These are phyloP conservation scores for Seminavis robusta DNA, from an alignment of 108 stramenopile species.

Conservation along the genomic window DNA sequence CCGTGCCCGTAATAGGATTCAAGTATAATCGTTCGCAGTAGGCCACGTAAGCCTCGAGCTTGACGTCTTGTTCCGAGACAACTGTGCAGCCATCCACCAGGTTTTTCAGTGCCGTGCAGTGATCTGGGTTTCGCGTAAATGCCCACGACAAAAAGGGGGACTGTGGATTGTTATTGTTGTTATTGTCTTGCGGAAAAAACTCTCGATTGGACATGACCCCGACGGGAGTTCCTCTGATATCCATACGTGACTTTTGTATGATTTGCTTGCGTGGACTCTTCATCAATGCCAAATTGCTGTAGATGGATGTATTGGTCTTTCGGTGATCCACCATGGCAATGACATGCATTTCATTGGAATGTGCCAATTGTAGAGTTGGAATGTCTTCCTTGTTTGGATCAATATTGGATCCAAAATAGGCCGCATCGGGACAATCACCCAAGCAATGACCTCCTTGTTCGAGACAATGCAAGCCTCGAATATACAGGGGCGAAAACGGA, in stretches of 20 bases:
- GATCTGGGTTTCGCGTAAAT: slow-evolving; percentile 1
- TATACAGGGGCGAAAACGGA: not conserved
- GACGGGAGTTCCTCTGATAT: not conserved
- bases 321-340: slow-evolving; percentile 1
- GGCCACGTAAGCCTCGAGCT: not conserved
- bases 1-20: slow-evolving; percentile 4
- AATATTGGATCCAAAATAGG: slow-evolving; percentile 3
- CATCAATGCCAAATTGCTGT: not conserved
- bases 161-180: no score
- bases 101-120: not conserved
- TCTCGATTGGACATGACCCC: slow-evolving; percentile 1
- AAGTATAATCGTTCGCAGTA: slow-evolving; percentile 5
- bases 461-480: slow-evolving; percentile 3
- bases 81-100: slow-evolving; percentile 1
- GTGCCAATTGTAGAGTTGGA: not conserved
- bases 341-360: not conserved
- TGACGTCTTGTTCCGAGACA: not conserved
- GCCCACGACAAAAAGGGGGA: not conserved
- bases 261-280: not conserved
- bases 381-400: not conserved
- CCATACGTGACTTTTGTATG: no score
- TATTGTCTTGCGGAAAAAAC: no score
- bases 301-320: not conserved
- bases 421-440: slow-evolving; percentile 2
- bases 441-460: not conserved